Evolutionary conservation across 1,139 yeast genomes (phyloP).

Genomic region (Saccharomyces hybrid): DNA sequence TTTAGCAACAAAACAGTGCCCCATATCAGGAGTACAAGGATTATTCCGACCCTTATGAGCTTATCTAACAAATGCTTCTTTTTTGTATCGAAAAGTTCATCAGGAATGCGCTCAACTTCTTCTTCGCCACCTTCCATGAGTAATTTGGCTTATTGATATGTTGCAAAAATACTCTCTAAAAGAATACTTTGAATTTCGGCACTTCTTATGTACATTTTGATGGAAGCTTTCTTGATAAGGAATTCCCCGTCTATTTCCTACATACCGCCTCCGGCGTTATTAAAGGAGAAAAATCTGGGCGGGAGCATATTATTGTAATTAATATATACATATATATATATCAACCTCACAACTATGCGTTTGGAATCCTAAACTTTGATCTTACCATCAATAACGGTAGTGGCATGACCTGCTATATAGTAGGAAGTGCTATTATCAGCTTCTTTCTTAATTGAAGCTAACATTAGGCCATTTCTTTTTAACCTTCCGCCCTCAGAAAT

Average conservation of each 20-base stretch:
- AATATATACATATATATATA: background rate
- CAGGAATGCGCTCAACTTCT: conserved; percentile 14
- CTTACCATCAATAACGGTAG: conserved; percentile 33
- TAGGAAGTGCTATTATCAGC: conserved; percentile 12
- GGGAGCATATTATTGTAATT: background rate
- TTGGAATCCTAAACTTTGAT: conserved; percentile 8
- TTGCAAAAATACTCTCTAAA: background rate
- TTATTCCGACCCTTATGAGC: conserved; percentile 13
- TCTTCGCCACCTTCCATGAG: conserved; percentile 4
- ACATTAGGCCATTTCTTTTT: conserved; percentile 33
- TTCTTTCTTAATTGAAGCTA: conserved; percentile 21
- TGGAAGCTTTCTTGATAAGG: background rate
- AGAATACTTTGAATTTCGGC: background rate
- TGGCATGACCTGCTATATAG: conserved; percentile 33
- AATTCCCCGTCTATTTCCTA: background rate
- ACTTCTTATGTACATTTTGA: background rate
- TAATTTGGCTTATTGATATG: background rate
- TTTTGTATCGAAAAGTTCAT: conserved; percentile 8
- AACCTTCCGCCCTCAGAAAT: conserved; percentile 36
- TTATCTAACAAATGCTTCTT: conserved; percentile 10
- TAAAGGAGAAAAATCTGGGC: background rate
- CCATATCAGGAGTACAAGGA: conserved; percentile 22
- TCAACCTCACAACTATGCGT: background rate
- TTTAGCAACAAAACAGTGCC: conserved; percentile 19
- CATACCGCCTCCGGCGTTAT: background rate